Evolutionary conservation across 345 rosid species (phyloP).

Genomic region (Capsella bursapastoris): DNA sequence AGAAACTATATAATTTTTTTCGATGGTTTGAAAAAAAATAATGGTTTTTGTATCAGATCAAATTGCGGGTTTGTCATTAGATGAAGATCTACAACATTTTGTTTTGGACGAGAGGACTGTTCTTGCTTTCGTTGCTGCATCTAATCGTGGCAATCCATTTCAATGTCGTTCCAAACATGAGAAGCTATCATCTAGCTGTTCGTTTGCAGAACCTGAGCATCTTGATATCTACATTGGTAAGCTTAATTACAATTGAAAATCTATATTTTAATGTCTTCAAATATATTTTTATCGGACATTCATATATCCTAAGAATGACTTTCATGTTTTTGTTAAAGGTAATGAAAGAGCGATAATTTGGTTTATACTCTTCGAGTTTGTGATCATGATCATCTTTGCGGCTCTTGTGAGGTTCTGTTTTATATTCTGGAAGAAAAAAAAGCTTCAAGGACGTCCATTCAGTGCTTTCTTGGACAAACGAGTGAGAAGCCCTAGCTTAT

Average conservation of each 20-base stretch:
- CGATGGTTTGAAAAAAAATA: too few relatives aligned
- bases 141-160: conserved; percentile 66
- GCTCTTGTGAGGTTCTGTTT: conserved; percentile 75
- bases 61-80: conserved; percentile 46
- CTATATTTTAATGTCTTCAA: background rate
- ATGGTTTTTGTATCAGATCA: conserved; percentile 51
- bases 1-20: too few relatives aligned
- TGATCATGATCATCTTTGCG: conserved; percentile 58
- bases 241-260: background rate
- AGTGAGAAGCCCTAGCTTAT: conserved; percentile 51
- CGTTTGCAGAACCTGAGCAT: conserved; percentile 55
- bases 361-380: conserved; percentile 73
- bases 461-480: conserved; percentile 73
- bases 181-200: conserved; percentile 70
- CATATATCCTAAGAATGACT: background rate
- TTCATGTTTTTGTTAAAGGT: conserved; percentile 48
- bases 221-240: conserved; percentile 58
- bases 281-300: background rate
- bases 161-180: conserved; percentile 65
- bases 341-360: conserved; percentile 54
- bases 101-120: conserved; percentile 73
- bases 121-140: conserved; percentile 75
- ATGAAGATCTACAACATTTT: conserved; percentile 68
- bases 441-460: conserved; percentile 65
- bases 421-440: conserved; percentile 84